Conservation (phyloP, 2,329 filamentous ascomycete genomes). For the Diaporthe australafricana region DNA sequence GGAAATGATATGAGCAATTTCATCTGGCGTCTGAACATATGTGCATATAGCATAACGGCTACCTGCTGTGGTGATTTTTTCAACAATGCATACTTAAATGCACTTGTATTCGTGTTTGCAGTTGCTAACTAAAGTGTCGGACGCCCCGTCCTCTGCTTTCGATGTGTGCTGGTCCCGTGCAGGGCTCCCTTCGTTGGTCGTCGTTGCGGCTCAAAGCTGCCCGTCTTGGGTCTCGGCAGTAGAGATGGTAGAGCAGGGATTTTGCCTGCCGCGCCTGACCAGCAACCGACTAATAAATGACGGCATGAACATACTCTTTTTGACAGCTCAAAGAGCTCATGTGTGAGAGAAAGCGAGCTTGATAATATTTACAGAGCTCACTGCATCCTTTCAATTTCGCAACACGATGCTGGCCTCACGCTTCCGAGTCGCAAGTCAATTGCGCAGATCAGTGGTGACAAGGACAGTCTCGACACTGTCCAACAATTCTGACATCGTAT, state of each 20-base stretch:
- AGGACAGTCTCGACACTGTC: slow-evolving; percentile 59
- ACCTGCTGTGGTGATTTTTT: not conserved
- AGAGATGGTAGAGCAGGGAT: slow-evolving; percentile 15
- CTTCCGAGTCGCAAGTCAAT: slow-evolving; percentile 41
- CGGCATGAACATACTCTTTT: slow-evolving; percentile 30
- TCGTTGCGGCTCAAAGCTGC: slow-evolving; percentile 7
- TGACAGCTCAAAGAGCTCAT: not conserved
- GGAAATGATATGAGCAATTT: slow-evolving; percentile 15
- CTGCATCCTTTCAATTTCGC: not conserved
- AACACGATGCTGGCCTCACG: slow-evolving; percentile 48
- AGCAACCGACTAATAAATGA: slow-evolving; percentile 22
- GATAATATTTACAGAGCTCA: not conserved
- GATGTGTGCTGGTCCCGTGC: not conserved
- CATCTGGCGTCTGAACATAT: not conserved
- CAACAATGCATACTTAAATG: not conserved
- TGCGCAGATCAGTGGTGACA: slow-evolving; percentile 38
- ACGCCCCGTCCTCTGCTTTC: not conserved
- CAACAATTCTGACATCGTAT: slow-evolving; percentile 66
- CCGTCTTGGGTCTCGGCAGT: not conserved
- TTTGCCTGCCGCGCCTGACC: slow-evolving; percentile 31
- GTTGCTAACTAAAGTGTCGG: not conserved
- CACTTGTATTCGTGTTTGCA: not conserved
- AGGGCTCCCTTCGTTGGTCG: not conserved
- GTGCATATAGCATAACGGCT: not conserved
- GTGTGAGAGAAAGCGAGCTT: not conserved